Percentiles rank a stretch among this genome's conserved stretches.
Conservation (phyloP, 768 basidiomycete species). For the Termitomyces sp. region DNA sequence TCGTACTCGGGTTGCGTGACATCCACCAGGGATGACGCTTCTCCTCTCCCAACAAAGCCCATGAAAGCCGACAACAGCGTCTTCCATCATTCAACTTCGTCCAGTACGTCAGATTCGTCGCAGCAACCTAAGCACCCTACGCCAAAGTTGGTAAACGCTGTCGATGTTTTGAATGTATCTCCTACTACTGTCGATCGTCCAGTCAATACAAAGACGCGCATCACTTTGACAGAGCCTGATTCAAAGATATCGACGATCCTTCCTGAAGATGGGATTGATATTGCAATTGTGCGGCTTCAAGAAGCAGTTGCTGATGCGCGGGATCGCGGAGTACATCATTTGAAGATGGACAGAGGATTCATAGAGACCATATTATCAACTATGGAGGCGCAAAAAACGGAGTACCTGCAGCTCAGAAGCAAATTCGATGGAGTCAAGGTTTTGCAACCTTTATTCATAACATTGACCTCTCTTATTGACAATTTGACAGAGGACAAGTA, state of each 20-base stretch:
- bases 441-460: constrained; percentile 15
- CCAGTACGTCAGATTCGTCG: constrained; percentile 5
- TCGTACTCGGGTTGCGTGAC: not conserved
- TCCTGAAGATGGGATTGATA: constrained; percentile 35
- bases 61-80: constrained; percentile 4
- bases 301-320: constrained; percentile 58
- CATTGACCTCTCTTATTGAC: not conserved
- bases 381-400: constrained; percentile 58
- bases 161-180: not conserved
- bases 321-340: constrained; percentile 50
- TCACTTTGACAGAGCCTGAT: constrained; percentile 41
- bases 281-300: constrained; percentile 45
- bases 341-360: constrained; percentile 69
- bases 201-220: constrained; percentile 20
- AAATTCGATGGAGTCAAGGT: constrained; percentile 90
- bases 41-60: constrained; percentile 1
- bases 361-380: constrained; percentile 64
- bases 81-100: constrained; percentile 5
- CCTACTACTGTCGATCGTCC: not conserved
- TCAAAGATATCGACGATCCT: constrained; percentile 18
- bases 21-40: not conserved
- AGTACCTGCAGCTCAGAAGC: constrained; percentile 57
- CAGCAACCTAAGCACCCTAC: not conserved
- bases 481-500: constrained; percentile 69
- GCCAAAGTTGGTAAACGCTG: not conserved